These are phyloP conservation scores for Emericellopsis atlantica DNA, from an alignment of 2,329 filamentous ascomycete species.

Conservation along the genomic window DNA sequence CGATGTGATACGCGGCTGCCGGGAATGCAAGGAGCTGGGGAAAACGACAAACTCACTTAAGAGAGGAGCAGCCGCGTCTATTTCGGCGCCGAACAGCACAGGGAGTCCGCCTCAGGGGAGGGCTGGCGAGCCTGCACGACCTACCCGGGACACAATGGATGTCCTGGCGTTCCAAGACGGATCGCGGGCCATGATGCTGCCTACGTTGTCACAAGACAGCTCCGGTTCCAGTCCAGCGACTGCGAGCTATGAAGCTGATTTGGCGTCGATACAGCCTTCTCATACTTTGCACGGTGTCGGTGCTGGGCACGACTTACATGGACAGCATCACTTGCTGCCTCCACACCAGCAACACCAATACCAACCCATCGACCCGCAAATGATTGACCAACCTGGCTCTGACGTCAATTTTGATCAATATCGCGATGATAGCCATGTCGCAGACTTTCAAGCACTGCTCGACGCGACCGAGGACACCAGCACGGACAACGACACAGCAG, in stretches of 20 bases:
- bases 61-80: constrained; percentile 9
- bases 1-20: constrained; percentile 84
- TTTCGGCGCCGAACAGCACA: constrained; percentile 6
- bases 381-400: constrained; percentile 26
- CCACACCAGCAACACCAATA: constrained; percentile 24
- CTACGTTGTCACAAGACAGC: too few relatives aligned
- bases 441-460: constrained; percentile 40
- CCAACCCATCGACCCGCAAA: constrained; percentile 48
- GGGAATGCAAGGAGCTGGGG: constrained; percentile 72
- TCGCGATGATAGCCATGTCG: constrained; percentile 15
- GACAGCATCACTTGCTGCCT: constrained; percentile 13
- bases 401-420: too few relatives aligned
- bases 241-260: constrained; percentile 1
- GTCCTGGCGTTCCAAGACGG: too few relatives aligned
- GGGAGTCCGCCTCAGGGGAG: background rate
- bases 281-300: too few relatives aligned
- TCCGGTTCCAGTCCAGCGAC: background rate
- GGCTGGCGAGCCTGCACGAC: too few relatives aligned
- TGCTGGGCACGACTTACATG: background rate
- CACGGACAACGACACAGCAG: constrained; percentile 16
- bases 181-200: too few relatives aligned
- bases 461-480: constrained; percentile 30
- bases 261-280: too few relatives aligned
- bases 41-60: constrained; percentile 30
- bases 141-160: too few relatives aligned